Evolutionary conservation across 2,329 filamentous ascomycete species (phyloP), one percentile per base, ranked within the genome.

Genomic region (Alternaria infectoria): DNA sequence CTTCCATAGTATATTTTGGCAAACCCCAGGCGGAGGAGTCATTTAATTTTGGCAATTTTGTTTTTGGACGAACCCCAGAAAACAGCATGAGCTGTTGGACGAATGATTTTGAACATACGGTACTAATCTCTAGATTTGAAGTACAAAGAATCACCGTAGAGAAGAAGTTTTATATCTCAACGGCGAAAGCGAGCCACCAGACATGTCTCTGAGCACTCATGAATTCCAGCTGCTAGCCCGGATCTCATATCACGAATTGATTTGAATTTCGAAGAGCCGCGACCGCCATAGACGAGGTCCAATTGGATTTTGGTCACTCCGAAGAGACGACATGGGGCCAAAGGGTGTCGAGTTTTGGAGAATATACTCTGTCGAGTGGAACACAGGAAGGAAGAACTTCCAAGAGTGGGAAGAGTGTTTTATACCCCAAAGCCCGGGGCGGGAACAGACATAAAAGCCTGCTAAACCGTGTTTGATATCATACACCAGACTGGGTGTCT

Each of bases 41-140:
- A 40, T 36, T 7, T 2, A 2, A 4, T n/a, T 2, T 2, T n/a
- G 15, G 4, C 6, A 0, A 36, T n/a, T 3, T 36, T 36, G 0
- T 3, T n/a, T 36, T 36, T 9, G 8, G 32, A 36, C 15, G 15
- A 15, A 15, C 15, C 0, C 13, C 32, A 36, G 32, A 2, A n/a
- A 2, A 36, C 32, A 36, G 32, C 32, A 36, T 36, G 32, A n/a
- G 15, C 32, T n/a, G 32, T 36, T n/a, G 32, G 32, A 36, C 32
- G 32, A n/a, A 40, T 3, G 2, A 40, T 40, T n/a, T n/a, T 40
- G 8, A 40, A 40, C 32, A 36, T 36, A 6, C 32, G 3, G 13
- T 8, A 0, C 1, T 1, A 3, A 8, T 9, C 4, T 36, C 32
- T 7, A n/a, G 32, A 1, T 3, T 36, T 40, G 15, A 40, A 17